Base-by-base conservation (phyloP, 2,329 filamentous ascomycete genomes). In the Fusarium caatingaense region DNA sequence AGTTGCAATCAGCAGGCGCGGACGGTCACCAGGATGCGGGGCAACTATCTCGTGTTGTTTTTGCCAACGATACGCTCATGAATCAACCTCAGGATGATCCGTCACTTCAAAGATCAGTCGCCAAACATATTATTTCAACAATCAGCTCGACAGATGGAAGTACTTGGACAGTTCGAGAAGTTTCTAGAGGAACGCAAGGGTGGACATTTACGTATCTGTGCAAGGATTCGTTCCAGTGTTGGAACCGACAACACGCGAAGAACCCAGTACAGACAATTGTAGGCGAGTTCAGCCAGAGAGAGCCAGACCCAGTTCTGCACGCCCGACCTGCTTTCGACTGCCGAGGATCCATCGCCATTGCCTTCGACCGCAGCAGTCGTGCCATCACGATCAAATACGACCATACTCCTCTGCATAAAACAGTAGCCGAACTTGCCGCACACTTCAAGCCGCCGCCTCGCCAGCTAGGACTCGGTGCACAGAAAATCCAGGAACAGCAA, bases 261-360 rank as follows among this genome's bases (percentile, higher is more conserved):
- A 79, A 72, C 21, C 72, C 79, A 18, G 69, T 78, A 18, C 83
- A 80, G 64, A 70, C 77, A 8, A 73, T 80, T 25, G 82, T 88
- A 45, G 86, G 80, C 10, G 83, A 85, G 47, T 88, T 83, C 69
- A 87, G 82, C 56, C 78, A 80, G 27, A 82, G 81, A 66, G 83
- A 83, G 13, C 78, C 82, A 10, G 84, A 88, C 68, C 78, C 81
- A 1, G 64, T 81, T 32, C 80, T 84, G 25, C 71, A 83, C 5
- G 85, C 78, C 28, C 85, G 87, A 16, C 87, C 87, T 54, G 87
- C 87, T 0, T 89, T 88, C 67, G 86, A 89, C 70, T 89, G 87
- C 63, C 82, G 85, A 40, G 87, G 87, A 20, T 79, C 80, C 1
- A 75, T 89, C 20, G 80, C 77, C 4, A 80, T 89, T 45, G 75